These are phyloP conservation scores for Aspergillus arachidicola DNA, from an alignment of 2,329 filamentous ascomycete species.

Conservation along the genomic window DNA sequence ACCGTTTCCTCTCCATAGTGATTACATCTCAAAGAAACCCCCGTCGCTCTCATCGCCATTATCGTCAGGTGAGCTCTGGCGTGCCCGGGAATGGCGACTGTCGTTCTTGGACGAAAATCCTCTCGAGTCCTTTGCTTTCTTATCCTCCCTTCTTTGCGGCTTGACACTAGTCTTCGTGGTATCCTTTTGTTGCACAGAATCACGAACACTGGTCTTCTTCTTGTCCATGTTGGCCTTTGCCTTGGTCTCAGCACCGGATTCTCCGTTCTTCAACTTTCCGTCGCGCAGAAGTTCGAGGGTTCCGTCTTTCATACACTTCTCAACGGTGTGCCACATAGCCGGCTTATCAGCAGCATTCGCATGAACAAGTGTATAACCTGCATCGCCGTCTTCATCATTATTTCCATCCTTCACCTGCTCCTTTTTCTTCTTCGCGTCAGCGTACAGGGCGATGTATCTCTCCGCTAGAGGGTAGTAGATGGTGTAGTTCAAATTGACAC, in stretches of 20 bases:
- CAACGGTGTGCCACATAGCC: constrained; percentile 48
- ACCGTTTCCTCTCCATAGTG: not conserved
- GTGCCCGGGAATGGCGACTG: not conserved
- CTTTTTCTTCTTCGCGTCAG: constrained; percentile 38
- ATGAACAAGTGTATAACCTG: constrained; percentile 21
- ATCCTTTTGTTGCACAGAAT: not conserved
- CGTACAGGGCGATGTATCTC: constrained; percentile 62
- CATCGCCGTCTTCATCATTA: constrained; percentile 21
- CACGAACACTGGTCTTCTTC: constrained; percentile 9
- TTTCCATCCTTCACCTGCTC: constrained; percentile 15
- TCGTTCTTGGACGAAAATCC: constrained; percentile 1
- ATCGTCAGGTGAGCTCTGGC: constrained; percentile 9
- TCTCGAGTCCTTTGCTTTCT: constrained; percentile 11
- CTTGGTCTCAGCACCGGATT: constrained; percentile 6
- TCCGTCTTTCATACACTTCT: constrained; percentile 46
- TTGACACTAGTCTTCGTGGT: constrained; percentile 9
- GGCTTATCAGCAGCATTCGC: constrained; percentile 33
- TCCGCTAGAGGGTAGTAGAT: constrained; percentile 63
- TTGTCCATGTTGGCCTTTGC: constrained; percentile 13
- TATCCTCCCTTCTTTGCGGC: constrained; percentile 8
- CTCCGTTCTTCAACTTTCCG: constrained; percentile 35
- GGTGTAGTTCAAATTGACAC: constrained; percentile 65
- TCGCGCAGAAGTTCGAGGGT: constrained; percentile 47
- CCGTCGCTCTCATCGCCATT: constrained; percentile 39
- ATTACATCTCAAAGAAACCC: constrained; percentile 43